Conservation (phyloP, 2,329 filamentous ascomycete genomes). For the Cladosporium oxysporum region DNA sequence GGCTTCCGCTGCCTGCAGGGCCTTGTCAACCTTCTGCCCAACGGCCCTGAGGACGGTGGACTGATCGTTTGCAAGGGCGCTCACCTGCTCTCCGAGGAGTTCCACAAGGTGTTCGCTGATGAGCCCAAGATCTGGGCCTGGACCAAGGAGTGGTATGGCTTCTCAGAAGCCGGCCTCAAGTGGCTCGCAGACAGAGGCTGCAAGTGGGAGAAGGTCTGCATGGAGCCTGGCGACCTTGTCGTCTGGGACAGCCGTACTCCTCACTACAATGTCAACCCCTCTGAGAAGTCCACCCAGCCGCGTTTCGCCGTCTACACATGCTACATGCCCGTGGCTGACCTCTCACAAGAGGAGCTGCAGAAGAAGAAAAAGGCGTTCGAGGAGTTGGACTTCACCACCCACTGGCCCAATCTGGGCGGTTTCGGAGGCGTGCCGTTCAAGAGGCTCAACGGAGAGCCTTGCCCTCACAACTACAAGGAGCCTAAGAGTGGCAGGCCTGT, state of each 20-base stretch:
- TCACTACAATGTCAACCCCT: slow-evolving; percentile 33
- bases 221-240: slow-evolving; percentile 32
- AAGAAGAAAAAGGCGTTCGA: slow-evolving; percentile 23
- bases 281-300: slow-evolving; percentile 19
- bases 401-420: slow-evolving; percentile 34
- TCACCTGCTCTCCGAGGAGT: slow-evolving; percentile 39
- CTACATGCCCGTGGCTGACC: slow-evolving; percentile 31
- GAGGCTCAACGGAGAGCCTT: slow-evolving; percentile 30
- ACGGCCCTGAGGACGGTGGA: slow-evolving; percentile 42
- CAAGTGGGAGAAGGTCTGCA: slow-evolving; percentile 32
- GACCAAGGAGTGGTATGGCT: slow-evolving; percentile 36
- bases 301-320: slow-evolving; percentile 37
- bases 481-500: slow-evolving; percentile 42
- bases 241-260: slow-evolving; percentile 31
- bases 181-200: slow-evolving; percentile 28
- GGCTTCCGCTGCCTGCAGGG: slow-evolving; percentile 57
- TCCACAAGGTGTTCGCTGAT: slow-evolving; percentile 33
- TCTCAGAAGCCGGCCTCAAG: slow-evolving; percentile 29
- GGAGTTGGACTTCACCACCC: slow-evolving; percentile 30
- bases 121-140: slow-evolving; percentile 24
- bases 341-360: slow-evolving; percentile 29
- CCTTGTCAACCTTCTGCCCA: slow-evolving; percentile 49
- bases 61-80: slow-evolving; percentile 40
- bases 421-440: slow-evolving; percentile 27
- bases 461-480: slow-evolving; percentile 39